These are phyloP conservation scores for Lipomyces lipofer DNA, from an alignment of 805 yeast species.

Conservation along the genomic window DNA sequence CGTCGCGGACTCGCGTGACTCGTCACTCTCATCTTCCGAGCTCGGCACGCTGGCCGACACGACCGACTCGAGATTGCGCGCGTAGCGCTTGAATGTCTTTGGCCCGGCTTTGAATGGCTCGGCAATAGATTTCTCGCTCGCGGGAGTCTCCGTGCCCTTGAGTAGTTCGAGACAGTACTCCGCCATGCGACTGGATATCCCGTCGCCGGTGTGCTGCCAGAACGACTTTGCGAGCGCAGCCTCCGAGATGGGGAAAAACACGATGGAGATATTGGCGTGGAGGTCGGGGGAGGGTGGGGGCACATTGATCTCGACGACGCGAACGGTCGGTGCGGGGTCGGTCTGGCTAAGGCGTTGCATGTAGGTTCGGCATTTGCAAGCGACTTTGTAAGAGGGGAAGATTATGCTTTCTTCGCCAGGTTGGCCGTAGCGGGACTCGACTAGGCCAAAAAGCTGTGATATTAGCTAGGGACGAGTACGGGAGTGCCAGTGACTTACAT, in stretches of 20 bases:
- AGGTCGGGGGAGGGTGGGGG: conserved; percentile 34
- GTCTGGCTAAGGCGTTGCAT: conserved; percentile 44
- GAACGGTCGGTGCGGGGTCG: conserved; percentile 45
- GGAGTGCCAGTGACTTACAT: conserved; percentile 30
- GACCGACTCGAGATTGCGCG: conserved; percentile 15
- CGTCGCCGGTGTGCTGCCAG: conserved; percentile 98
- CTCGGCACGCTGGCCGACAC: conserved; percentile 2
- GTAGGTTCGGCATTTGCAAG: conserved; percentile 82
- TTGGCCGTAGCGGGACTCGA: conserved; percentile 73
- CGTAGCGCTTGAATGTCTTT: conserved; percentile 24
- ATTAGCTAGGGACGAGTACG: not conserved
- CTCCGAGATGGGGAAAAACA: conserved; percentile 67
- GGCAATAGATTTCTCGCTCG: conserved; percentile 7
- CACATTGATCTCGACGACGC: conserved; percentile 38
- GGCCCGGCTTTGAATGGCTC: conserved; percentile 19
- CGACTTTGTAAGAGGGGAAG: conserved; percentile 75
- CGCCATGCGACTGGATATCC: conserved; percentile 86
- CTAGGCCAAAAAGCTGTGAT: conserved; percentile 17
- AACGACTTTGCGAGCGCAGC: conserved; percentile 72
- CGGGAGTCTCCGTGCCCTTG: conserved; percentile 10
- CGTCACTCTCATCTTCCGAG: conserved; percentile 27
- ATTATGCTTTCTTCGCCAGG: conserved; percentile 73
- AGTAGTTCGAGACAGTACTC: conserved; percentile 66
- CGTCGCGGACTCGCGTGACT: conserved; percentile 26
- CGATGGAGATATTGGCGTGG: conserved; percentile 66